Conservation (phyloP, 164 flowering plant species). For the Paratinospora sagittata region DNA sequence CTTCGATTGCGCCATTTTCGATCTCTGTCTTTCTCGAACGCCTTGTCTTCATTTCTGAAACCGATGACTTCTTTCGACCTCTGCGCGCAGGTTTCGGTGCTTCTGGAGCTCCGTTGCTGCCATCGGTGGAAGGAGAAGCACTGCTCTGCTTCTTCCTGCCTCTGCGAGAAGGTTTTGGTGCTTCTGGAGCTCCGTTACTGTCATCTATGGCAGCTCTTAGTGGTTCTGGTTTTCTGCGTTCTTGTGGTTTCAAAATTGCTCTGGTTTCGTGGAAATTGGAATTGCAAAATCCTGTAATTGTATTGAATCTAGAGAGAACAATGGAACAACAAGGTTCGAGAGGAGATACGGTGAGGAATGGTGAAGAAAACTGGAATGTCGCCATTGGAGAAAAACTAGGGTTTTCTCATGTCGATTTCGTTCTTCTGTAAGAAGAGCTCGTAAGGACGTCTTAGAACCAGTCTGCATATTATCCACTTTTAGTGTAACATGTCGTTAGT, state of each 20-base stretch:
- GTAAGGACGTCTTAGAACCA: too few species aligned
- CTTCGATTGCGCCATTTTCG: neutral
- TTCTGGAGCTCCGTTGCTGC: neutral
- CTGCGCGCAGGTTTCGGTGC: neutral
- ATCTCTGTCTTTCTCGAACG: constrained; percentile 16
- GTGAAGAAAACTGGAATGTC: constrained; percentile 4
- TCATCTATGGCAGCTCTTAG: constrained; percentile 22
- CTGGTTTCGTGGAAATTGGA: neutral
- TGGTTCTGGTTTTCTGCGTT: constrained; percentile 2
- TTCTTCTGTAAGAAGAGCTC: neutral
- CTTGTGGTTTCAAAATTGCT: neutral
- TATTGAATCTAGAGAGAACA: neutral
- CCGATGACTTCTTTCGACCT: constrained; percentile 3
- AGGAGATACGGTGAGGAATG: neutral
- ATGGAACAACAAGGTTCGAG: too few species aligned
- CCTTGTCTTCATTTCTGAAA: constrained; percentile 22
- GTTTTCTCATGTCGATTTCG: constrained; percentile 5
- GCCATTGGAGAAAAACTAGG: constrained; percentile 15
- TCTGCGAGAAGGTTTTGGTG: constrained; percentile 36
- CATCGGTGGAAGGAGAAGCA: constrained; percentile 15
- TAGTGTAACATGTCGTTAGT: too few species aligned
- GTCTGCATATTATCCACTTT: neutral
- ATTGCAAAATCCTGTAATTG: neutral
- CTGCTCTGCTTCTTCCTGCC: constrained; percentile 32
- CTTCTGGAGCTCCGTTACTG: constrained; percentile 30